Evolutionary conservation across 23 red algal species (phyloP).

Genomic region (Gracilaria domingensis): DNA sequence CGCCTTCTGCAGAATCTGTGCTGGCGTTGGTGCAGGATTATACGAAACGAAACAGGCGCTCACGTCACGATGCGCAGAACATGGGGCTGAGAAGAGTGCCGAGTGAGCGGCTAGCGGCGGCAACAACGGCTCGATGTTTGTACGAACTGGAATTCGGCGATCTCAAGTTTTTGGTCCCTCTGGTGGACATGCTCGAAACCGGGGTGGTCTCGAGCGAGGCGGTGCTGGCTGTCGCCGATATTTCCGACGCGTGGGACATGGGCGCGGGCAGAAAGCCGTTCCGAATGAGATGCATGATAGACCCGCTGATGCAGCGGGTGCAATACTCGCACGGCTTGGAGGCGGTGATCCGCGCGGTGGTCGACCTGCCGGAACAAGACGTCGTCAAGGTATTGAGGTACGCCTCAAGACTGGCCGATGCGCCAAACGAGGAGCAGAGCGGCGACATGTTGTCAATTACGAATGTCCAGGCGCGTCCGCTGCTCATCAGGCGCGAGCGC

Average conservation of each 20-base stretch:
- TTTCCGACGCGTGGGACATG: slow-evolving; percentile 49
- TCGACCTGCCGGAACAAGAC: slow-evolving; percentile 60
- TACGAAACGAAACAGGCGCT: neutral
- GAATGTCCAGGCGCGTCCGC: too few relatives aligned
- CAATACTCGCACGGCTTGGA: slow-evolving; percentile 56
- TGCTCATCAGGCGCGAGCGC: neutral
- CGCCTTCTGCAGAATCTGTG: slow-evolving; percentile 24
- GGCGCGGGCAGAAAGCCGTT: slow-evolving; percentile 2
- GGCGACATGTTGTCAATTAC: neutral
- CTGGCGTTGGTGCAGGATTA: neutral
- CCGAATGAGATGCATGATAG: slow-evolving; percentile 28
- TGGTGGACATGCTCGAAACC: slow-evolving; percentile 63
- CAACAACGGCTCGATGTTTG: slow-evolving; percentile 52
- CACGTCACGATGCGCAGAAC: neutral
- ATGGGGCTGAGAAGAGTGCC: slow-evolving; percentile 32
- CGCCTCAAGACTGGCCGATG: slow-evolving; percentile 19
- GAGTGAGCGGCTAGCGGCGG: slow-evolving; percentile 62
- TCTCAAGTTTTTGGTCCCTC: slow-evolving; percentile 46
- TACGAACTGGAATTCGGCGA: slow-evolving; percentile 45
- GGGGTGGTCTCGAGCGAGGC: slow-evolving; percentile 65
- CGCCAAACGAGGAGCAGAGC: neutral
- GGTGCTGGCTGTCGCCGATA: slow-evolving; percentile 43
- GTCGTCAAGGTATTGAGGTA: slow-evolving; percentile 44
- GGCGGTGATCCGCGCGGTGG: slow-evolving; percentile 18
- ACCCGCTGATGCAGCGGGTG: slow-evolving; percentile 16